Evolutionary conservation across 208 protist genomes (phyloP).

Genomic region (Porcisia deanei): DNA sequence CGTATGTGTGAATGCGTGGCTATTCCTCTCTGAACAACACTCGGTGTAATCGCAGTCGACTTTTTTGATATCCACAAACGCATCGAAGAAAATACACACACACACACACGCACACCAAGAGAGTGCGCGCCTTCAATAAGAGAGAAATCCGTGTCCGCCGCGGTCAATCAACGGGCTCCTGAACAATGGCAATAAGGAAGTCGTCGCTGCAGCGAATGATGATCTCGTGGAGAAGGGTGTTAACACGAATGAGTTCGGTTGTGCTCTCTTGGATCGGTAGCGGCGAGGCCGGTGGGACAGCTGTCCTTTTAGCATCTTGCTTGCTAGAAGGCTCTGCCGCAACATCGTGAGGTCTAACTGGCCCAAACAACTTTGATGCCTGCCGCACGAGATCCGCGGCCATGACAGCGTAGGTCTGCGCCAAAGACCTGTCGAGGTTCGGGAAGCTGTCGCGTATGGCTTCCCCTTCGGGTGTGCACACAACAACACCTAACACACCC

Average conservation of each 20-base stretch:
- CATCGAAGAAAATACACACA: neutral
- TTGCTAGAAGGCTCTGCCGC: constrained; percentile 3
- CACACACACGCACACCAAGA: neutral
- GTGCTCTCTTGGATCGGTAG: constrained; percentile 45
- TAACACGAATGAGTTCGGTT: constrained; percentile 71
- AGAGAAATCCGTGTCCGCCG: neutral
- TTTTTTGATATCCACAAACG: no score
- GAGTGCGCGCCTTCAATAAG: neutral
- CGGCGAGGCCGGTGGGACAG: neutral
- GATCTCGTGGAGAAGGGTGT: constrained; percentile 68
- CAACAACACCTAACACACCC: constrained; percentile 76
- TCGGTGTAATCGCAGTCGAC: no score
- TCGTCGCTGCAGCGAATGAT: constrained; percentile 76
- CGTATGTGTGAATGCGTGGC: no score
- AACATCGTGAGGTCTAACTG: constrained; percentile 5
- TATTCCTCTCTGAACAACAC: no score
- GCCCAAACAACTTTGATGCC: constrained; percentile 30
- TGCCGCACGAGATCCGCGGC: constrained; percentile 52
- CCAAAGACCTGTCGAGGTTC: constrained; percentile 68
- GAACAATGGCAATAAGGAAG: constrained; percentile 82
- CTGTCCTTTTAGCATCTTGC: constrained; percentile 11
- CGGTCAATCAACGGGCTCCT: constrained; percentile 65
- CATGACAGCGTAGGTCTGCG: constrained; percentile 54
- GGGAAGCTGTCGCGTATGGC: constrained; percentile 87
- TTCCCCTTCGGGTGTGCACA: constrained; percentile 71